Evolutionary conservation across 2,329 filamentous ascomycete genomes (phyloP).

Genomic region (Pestalotiopsis sp.): DNA sequence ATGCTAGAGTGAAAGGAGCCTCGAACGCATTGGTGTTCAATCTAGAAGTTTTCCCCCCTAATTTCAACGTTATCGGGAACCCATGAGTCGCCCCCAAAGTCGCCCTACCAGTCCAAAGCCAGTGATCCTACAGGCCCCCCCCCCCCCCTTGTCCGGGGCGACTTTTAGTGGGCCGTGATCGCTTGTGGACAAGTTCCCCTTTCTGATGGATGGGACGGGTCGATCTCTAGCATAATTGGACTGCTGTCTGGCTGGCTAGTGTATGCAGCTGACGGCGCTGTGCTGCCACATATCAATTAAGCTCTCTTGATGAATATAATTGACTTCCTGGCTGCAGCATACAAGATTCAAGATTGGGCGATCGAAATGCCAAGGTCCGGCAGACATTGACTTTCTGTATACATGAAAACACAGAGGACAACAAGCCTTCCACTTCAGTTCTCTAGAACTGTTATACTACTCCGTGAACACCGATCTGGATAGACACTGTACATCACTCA

Average conservation of each 20-base stretch:
- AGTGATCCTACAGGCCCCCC: no score
- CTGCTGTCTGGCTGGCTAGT: background rate
- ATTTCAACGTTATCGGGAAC: constrained; percentile 15
- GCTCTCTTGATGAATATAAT: background rate
- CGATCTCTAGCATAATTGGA: background rate
- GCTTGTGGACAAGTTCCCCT: constrained; percentile 11
- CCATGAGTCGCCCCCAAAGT: background rate
- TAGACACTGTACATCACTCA: background rate
- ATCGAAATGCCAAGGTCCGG: background rate
- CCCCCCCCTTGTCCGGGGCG: no score
- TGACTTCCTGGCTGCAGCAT: background rate
- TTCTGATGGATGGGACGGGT: constrained; percentile 3
- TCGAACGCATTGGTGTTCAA: constrained; percentile 16
- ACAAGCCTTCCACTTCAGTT: background rate
- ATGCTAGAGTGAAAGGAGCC: constrained; percentile 1
- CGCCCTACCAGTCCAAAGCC: background rate
- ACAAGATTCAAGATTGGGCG: background rate
- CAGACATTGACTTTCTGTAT: background rate
- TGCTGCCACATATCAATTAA: background rate
- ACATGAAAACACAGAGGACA: background rate
- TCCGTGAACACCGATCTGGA: no score
- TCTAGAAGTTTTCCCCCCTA: constrained; percentile 26
- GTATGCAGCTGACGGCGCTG: background rate
- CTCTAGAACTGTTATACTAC: no score
- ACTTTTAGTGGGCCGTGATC: background rate